Evolutionary conservation across 2,329 filamentous ascomycete genomes (phyloP).

Genomic region (Cladosporium colombiae): DNA sequence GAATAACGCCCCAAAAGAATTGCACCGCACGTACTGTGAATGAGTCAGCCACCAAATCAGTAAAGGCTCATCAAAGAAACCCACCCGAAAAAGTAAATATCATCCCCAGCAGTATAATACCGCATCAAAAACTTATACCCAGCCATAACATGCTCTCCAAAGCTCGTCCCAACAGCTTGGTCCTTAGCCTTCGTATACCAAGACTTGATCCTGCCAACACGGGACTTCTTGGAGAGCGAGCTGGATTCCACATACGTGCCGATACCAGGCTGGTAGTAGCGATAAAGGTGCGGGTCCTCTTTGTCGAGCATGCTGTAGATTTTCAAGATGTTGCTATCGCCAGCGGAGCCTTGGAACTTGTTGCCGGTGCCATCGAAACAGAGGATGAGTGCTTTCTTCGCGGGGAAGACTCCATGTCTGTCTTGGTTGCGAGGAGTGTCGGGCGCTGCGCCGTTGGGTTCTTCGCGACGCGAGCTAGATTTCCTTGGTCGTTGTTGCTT

Average conservation of each 20-base stretch:
- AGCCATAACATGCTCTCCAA: conserved; percentile 79
- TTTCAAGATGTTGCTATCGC: conserved; percentile 58
- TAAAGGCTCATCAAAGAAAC: background rate
- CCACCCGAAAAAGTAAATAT: conserved; percentile 38
- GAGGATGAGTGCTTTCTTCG: conserved; percentile 19
- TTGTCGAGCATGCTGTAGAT: conserved; percentile 73
- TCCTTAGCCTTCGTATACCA: conserved; percentile 76
- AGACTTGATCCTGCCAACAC: conserved; percentile 57
- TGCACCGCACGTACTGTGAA: background rate
- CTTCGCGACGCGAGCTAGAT: background rate
- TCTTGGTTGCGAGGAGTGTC: background rate
- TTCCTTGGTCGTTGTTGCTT: background rate
- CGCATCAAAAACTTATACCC: conserved; percentile 62
- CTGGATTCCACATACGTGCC: conserved; percentile 69
- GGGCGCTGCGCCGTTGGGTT: background rate
- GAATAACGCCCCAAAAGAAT: background rate
- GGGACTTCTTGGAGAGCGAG: conserved; percentile 59
- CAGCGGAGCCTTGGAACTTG: conserved; percentile 43
- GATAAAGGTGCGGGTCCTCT: conserved; percentile 59
- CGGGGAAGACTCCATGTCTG: background rate
- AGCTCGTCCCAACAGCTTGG: conserved; percentile 75
- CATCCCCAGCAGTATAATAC: conserved; percentile 35
- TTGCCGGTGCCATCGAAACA: conserved; percentile 49
- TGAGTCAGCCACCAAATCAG: background rate
- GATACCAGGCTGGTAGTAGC: conserved; percentile 70